These are phyloP conservation scores for Lepiota brunneoincarnata DNA, from an alignment of 768 basidiomycete genomes.

Conservation along the genomic window DNA sequence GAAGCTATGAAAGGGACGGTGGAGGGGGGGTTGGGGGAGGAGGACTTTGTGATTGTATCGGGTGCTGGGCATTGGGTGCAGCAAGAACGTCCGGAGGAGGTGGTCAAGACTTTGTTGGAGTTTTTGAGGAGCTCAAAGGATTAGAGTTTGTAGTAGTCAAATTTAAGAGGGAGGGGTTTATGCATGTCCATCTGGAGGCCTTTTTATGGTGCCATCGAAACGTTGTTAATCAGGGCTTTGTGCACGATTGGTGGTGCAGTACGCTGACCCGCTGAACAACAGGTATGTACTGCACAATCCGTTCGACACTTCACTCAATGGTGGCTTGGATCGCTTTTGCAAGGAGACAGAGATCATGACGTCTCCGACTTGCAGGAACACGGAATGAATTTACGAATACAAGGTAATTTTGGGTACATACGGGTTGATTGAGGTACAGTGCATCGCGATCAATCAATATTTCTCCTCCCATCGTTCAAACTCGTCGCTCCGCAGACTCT, in stretches of 20 bases:
- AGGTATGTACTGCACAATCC: no score
- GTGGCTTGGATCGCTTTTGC: not conserved
- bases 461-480: slow-evolving; percentile 73
- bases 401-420: not conserved
- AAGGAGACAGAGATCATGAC: no score
- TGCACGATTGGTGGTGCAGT: no score
- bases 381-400: not conserved
- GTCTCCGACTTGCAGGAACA: not conserved
- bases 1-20: slow-evolving; percentile 38
- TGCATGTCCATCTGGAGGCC: not conserved
- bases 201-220: no score
- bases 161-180: not conserved
- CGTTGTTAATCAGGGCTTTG: no score
- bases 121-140: slow-evolving; percentile 25
- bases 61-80: slow-evolving; percentile 67
- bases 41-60: slow-evolving; percentile 49
- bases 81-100: slow-evolving; percentile 47
- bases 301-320: no score
- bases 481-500: slow-evolving; percentile 49
- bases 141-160: not conserved
- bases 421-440: not conserved
- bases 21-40: slow-evolving; percentile 18
- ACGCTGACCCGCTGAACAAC: no score
- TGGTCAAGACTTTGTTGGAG: slow-evolving; percentile 35
- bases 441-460: not conserved